Evolutionary conservation across 2,329 filamentous ascomycete genomes (phyloP), one percentile per base, ranked within the genome.

Genomic region (Exophiala dermatitidis): DNA sequence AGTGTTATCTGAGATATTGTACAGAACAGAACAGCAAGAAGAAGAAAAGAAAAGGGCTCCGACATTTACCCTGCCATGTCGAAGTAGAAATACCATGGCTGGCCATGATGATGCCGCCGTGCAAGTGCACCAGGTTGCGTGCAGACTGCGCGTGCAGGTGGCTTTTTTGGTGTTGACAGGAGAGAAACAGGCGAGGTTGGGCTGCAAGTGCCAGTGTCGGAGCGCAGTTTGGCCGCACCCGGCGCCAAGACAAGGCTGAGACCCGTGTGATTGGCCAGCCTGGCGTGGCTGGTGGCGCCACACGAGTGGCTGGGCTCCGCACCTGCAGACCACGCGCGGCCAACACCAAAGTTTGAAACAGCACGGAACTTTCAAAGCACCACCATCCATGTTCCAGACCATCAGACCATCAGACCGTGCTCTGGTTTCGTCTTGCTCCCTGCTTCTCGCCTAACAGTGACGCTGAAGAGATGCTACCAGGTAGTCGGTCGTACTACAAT

Each of bases 51-150:
- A 47, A 53, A 34, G 33, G 43, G 33, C 46, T 54, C 38, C 12
- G 30, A 50, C 53, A 54, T 57, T 28, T 57, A 59, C 57, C 57
- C 53, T 46, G 52, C 44, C 51, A 57, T 57, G 46, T 43, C 46
- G 32, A 43, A 32, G 54, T 30, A 42, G 48, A 54, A 57, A 52
- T 46, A 32, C 45, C 41, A 48, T 52, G 57, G 57, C 48, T 59
- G 57, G 57, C 42, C 46, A 51, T 49, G 28, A 38, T 33, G 46
- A n/a, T n/a, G 32, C 26, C 33, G 19, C 19, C 19, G 19, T 19
- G 19, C 19, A 19, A 19, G 19, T 19, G 19, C 19, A 19, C 19
- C 19, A 19, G 19, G 32, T 34, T 34, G 41, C 36, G 33, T 48
- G 53, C 40, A 10, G 19, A 19, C 19, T 19, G 19, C 19, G 19